Base-by-base conservation (phyloP, 495 filamentous ascomycete species). In the Lophium mytilinum region DNA sequence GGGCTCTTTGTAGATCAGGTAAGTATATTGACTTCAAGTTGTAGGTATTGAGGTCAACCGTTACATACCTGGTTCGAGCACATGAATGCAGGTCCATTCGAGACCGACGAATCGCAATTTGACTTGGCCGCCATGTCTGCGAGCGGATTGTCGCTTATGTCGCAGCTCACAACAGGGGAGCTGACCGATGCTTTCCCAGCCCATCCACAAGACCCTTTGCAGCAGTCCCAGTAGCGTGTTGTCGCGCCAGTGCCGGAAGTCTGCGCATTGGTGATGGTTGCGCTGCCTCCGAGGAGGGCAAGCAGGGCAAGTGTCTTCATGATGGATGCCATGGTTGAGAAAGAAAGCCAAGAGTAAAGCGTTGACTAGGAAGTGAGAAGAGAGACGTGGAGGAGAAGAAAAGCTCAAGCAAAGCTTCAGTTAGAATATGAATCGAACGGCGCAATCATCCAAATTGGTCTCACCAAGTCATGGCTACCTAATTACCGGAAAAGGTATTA, bases 161-260 rank as follows among this genome's bases (percentile, higher is more conserved):
- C 74, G 71, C 83, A 87, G 48, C 77, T 82, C 14, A 66, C 68
- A 47, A 84, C 76, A 3, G 75, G 76, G n/a, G 63, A 62, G 55
- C 70, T 76, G 39, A 76, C 68, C 52, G 74, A 70, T 46, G 75
- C 74, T 69, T 85, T 86, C 48, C 69, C 71, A 34, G 73, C 66
- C 83, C 82, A 87, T 15, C 75, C 78, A 72, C 84, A 87, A 48
- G 75, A 79, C 50, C 82, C 76, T 68, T 86, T 85, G 75, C 82
- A 86, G 74, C 83, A 84, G 69, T 86, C 83, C 83, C 82, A 86
- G 73, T 86, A 85, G 36, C 82, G 76, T 30, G 81, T 85, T 15
- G 82, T 84, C 49, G 67, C 75, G 43, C 80, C 81, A 33, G 59
- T 67, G 5, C 36, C 42, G 49, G 58, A 61, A 7, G 53, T 50